Percentiles rank a stretch among this genome's conserved stretches.
phyloP scores from a whole-genome alignment of 352 stramenopile species.

The Thalassiosira mediterranea region DNA sequence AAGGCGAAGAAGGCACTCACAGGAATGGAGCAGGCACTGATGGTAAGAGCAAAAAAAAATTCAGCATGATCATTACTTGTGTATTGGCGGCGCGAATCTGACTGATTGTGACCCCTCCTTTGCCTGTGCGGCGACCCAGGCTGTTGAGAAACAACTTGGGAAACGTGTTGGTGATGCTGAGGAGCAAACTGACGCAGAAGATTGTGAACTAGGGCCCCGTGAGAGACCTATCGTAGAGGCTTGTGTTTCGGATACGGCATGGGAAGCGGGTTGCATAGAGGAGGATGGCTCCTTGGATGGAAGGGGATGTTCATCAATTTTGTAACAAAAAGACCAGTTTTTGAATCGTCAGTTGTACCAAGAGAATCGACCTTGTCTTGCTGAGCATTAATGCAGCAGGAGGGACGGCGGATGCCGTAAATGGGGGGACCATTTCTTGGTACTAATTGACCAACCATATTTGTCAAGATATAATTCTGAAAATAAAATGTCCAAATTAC shows the following conservation, averaged over 20 bases:
- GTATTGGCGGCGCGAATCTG: background rate
- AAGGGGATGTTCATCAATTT: no score
- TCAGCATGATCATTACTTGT: background rate
- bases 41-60: conserved; percentile 20
- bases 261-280: conserved; percentile 11
- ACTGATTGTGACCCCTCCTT: conserved; percentile 2
- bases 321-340: no score
- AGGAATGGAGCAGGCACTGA: conserved; percentile 37
- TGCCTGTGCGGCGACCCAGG: conserved; percentile 1
- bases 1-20: conserved; percentile 27
- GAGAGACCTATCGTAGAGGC: background rate
- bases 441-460: no score
- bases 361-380: no score
- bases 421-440: no score
- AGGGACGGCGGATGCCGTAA: no score
- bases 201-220: background rate
- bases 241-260: background rate
- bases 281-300: conserved; percentile 15
- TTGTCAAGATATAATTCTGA: no score
- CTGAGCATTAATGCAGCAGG: no score
- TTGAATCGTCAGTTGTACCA: no score
- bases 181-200: background rate
- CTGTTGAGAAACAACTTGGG: conserved; percentile 34
- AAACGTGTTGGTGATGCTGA: conserved; percentile 6
- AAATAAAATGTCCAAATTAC: no score